These are phyloP conservation scores for Conticribra weissflogii DNA, from an alignment of 108 stramenopile species.

Conservation along the genomic window DNA sequence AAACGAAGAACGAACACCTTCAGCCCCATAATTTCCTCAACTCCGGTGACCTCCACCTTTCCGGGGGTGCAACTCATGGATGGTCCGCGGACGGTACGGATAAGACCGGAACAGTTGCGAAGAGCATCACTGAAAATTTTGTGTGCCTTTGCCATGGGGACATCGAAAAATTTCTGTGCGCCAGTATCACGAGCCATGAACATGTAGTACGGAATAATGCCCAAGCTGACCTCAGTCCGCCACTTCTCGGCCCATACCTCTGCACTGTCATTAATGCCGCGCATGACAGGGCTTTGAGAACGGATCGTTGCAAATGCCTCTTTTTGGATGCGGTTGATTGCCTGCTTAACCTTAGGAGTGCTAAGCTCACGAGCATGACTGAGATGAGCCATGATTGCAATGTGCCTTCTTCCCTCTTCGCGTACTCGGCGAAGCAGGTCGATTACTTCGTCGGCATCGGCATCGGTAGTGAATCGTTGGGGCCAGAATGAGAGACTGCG, in stretches of 20 bases:
- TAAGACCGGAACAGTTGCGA: conserved; percentile 53
- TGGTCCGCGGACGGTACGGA: conserved; percentile 67
- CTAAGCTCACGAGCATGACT: conserved; percentile 53
- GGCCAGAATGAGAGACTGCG: conserved; percentile 66
- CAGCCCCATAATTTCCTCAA: conserved; percentile 56
- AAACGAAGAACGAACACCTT: conserved; percentile 63
- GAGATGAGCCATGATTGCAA: conserved; percentile 69
- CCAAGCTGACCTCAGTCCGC: conserved; percentile 57
- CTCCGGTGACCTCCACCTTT: conserved; percentile 67
- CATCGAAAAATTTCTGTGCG: conserved; percentile 62
- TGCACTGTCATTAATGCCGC: conserved; percentile 64
- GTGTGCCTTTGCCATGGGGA: conserved; percentile 60
- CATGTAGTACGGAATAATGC: conserved; percentile 73
- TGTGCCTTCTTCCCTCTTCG: conserved; percentile 56
- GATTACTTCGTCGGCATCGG: conserved; percentile 62
- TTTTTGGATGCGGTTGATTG: conserved; percentile 55
- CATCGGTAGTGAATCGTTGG: conserved; percentile 62
- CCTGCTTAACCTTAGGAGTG: conserved; percentile 44
- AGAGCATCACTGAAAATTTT: conserved; percentile 59
- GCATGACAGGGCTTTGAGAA: conserved; percentile 66
- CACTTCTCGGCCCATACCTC: conserved; percentile 66
- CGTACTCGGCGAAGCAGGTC: conserved; percentile 49
- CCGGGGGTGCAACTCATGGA: conserved; percentile 68
- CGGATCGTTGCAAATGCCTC: conserved; percentile 61
- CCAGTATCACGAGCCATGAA: conserved; percentile 73